phyloP scores from a whole-genome alignment of 768 basidiomycete genomes.

The Lactarius hengduanensis region DNA sequence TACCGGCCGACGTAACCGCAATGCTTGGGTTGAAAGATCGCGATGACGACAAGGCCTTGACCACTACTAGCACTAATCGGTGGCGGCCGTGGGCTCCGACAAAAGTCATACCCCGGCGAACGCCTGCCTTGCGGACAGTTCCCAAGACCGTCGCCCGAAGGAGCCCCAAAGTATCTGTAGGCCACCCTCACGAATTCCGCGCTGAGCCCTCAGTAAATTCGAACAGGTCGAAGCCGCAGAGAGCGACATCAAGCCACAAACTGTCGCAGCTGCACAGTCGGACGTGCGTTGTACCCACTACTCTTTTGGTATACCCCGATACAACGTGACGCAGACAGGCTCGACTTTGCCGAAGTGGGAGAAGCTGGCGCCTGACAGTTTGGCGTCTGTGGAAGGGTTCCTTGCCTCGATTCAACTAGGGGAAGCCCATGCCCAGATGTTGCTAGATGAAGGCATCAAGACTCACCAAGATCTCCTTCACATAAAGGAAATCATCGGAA shows the following conservation, averaged over 20 bases:
- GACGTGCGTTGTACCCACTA: background rate
- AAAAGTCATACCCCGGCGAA: background rate
- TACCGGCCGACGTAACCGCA: background rate
- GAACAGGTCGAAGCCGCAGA: background rate
- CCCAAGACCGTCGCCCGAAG: background rate
- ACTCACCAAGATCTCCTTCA: constrained; percentile 1
- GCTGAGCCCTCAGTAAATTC: background rate
- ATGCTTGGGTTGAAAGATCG: background rate
- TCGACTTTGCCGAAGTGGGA: background rate
- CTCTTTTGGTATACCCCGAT: background rate
- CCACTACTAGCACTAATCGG: background rate
- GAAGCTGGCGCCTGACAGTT: background rate
- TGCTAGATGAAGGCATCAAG: constrained; percentile 15
- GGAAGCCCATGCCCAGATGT: constrained; percentile 2
- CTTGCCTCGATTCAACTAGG: constrained; percentile 1
- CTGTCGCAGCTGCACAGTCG: background rate
- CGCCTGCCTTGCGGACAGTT: background rate
- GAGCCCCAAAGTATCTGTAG: background rate
- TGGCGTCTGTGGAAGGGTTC: background rate
- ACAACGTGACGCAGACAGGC: background rate
- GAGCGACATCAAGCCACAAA: background rate
- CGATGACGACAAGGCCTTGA: background rate
- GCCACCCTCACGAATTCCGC: background rate
- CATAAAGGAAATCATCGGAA: constrained; percentile 2
- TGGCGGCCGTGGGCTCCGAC: background rate